Base-by-base conservation (phyloP, 768 basidiomycete genomes). In the Suillus decipiens region DNA sequence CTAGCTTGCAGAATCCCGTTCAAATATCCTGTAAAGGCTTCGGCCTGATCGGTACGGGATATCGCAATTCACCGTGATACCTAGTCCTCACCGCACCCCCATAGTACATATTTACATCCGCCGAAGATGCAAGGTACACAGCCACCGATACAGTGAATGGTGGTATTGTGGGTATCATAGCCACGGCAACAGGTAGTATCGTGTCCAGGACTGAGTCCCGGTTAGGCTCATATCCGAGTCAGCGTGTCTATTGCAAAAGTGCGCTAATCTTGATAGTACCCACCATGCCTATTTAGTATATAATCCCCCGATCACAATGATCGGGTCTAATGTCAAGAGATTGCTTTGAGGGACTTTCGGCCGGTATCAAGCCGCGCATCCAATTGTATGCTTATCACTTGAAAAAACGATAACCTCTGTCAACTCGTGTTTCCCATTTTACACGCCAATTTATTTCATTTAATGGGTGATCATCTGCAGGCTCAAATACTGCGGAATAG, bases 371-470 rank as follows among this genome's bases (percentile, higher is more conserved):
- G 53, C 19, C 19, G 33, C 7, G n/a, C 54, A 54, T 14, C 8
- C 34, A 55, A 15, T 50, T 9, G 28, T 3, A 19, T 51, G 10
- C 28, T 31, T 31, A 9, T 51, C 15, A 56, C 36, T 56, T 39
- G 12, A 55, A 17, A 31, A 37, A 22, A 37, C 14, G 15, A 10
- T 56, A 24, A 39, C 36, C 1, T 56, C 55, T 37, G 47, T 51
- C 41, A 15, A 69, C 71, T 74, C 71, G 63, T 67, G 66, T 72
- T 61, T 28, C 4, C 41, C 61, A 67, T 62, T 53, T 57, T 22
- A 61, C 53, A 28, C 15, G 28, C 3, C 53, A 59, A 63, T 14
- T 55, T 55, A 10, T 61, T 61, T 56, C 19, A 59, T 14, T 28
- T 24, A 36, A 11, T 37, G n/a, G 19, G 8, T 10, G 19, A 19